phyloP scores from a whole-genome alignment of 257 asterid genomes.

The Petrea volubilis region DNA sequence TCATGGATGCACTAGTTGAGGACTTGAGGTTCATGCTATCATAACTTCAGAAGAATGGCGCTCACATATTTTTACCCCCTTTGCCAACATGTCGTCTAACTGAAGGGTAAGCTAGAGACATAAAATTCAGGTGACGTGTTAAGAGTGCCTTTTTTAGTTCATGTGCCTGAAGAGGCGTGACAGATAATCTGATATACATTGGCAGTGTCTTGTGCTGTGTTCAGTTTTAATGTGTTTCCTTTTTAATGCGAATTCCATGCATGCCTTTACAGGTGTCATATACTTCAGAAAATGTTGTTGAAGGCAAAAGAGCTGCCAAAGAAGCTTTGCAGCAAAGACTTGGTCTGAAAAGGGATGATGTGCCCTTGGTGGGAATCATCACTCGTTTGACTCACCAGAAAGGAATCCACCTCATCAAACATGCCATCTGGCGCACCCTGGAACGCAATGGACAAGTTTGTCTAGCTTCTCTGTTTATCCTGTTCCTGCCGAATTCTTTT shows the following conservation, averaged over 20 bases:
- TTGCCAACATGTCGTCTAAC: too few relatives aligned
- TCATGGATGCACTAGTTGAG: too few relatives aligned
- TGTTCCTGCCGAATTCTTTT: constrained; percentile 1
- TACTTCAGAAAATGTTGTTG: constrained; percentile 87
- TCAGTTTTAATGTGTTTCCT: constrained; percentile 9
- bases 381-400: constrained; percentile 98
- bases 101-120: background rate
- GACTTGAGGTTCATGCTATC: too few relatives aligned
- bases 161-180: background rate
- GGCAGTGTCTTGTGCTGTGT: background rate
- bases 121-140: background rate
- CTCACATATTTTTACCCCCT: too few relatives aligned
- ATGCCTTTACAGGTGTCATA: constrained; percentile 60
- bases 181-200: background rate
- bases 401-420: constrained; percentile 97
- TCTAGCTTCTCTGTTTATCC: constrained; percentile 14
- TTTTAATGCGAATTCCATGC: constrained; percentile 29
- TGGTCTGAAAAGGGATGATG: constrained; percentile 71
- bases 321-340: constrained; percentile 88
- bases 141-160: background rate
- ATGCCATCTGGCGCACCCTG: constrained; percentile 90
- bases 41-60: too few relatives aligned
- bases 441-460: constrained; percentile 92
- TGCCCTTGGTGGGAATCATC: constrained; percentile 88
- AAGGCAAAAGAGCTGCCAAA: constrained; percentile 95